Percentiles rank a stretch among this genome's conserved stretches.
These are phyloP conservation scores for Mucor velutinosus DNA, from an alignment of 371 early-diverging fungal species.

Conservation along the genomic window DNA sequence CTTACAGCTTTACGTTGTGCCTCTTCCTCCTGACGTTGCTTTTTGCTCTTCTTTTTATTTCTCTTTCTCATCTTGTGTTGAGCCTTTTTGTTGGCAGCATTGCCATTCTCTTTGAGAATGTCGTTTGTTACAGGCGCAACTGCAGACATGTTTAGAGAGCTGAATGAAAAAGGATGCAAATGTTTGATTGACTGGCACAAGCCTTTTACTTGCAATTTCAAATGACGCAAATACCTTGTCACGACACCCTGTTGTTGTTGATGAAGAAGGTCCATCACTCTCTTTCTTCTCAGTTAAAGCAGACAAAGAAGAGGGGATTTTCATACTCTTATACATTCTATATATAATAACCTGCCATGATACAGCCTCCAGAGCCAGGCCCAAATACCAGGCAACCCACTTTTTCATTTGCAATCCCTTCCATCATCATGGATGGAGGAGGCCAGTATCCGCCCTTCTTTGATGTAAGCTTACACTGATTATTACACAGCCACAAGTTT, in stretches of 20 bases:
- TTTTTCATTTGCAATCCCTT: constrained; percentile 31
- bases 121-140: constrained; percentile 17
- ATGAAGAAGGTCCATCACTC: background rate
- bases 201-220: background rate
- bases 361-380: constrained; percentile 15
- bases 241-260: constrained; percentile 9
- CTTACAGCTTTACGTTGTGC: constrained; percentile 40
- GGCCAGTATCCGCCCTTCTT: constrained; percentile 49
- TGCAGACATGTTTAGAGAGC: constrained; percentile 22
- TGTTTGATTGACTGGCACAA: background rate
- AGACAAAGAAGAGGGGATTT: background rate
- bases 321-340: background rate
- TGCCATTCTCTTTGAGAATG: constrained; percentile 5
- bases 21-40: constrained; percentile 48
- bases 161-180: background rate
- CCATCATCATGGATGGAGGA: constrained; percentile 27
- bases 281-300: background rate
- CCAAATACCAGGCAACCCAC: constrained; percentile 7
- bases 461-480: constrained; percentile 33
- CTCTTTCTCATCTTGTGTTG: constrained; percentile 29
- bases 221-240: constrained; percentile 17
- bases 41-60: constrained; percentile 34
- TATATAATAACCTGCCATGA: constrained; percentile 9
- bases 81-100: constrained; percentile 12
- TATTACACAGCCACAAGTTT: background rate